A percentile compares a stretch with the other conserved stretches of the same genome.
These are phyloP conservation scores for Cymbopogon flexuosus DNA, from an alignment of 202 grass and related monocot genomes.

Conservation along the genomic window DNA sequence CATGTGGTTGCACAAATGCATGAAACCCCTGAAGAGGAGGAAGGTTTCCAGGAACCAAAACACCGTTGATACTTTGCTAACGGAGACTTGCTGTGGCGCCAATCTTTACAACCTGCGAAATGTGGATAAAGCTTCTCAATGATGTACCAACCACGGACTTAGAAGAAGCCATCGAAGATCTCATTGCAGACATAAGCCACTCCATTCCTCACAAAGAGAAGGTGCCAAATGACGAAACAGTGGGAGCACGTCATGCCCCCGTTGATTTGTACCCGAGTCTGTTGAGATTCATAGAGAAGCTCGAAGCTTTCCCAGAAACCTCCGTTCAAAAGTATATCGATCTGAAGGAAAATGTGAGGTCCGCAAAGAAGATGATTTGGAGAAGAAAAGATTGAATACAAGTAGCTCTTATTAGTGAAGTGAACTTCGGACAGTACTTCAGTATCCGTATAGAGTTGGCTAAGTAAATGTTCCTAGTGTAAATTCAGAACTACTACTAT, in stretches of 20 bases:
- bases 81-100: neutral
- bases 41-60: conserved; percentile 29
- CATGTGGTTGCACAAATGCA: no score
- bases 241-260: neutral
- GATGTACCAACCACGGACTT: conserved; percentile 33
- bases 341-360: conserved; percentile 27
- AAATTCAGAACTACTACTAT: neutral
- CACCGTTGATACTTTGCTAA: conserved; percentile 16
- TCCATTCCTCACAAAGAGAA: conserved; percentile 31
- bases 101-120: neutral
- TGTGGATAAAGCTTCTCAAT: conserved; percentile 43
- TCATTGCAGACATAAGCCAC: neutral
- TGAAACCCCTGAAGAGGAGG: neutral
- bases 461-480: neutral
- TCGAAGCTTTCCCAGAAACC: conserved; percentile 39
- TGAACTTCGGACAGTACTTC: neutral
- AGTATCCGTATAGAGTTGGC: neutral
- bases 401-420: neutral
- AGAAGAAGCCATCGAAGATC: conserved; percentile 39
- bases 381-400: conserved; percentile 1
- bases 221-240: conserved; percentile 5
- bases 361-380: conserved; percentile 25
- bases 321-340: conserved; percentile 43
- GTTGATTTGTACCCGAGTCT: conserved; percentile 33
- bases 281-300: conserved; percentile 35